Percentiles rank a stretch among this genome's conserved stretches.
Conservation (phyloP, 768 basidiomycete genomes). For the Tylopilus sp. region DNA sequence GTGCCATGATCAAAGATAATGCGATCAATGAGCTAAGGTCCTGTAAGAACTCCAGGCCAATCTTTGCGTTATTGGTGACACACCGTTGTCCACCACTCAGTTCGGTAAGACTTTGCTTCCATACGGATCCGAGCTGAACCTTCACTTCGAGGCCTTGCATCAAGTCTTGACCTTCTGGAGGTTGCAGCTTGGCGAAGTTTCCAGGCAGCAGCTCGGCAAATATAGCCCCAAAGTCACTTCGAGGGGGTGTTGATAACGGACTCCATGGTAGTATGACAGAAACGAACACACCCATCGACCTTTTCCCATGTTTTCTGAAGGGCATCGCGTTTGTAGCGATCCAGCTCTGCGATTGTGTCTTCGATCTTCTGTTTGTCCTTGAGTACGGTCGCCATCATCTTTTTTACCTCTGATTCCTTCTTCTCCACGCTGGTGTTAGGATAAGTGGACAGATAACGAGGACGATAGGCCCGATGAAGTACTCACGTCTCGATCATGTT, state of each 20-base stretch:
- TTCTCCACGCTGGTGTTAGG: conserved; percentile 75
- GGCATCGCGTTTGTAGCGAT: conserved; percentile 91
- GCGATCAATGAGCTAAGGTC: conserved; percentile 86
- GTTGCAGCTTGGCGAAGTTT: conserved; percentile 92
- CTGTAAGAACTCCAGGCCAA: not conserved
- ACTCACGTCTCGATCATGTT: conserved; percentile 92
- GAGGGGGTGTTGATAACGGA: not conserved
- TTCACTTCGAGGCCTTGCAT: conserved; percentile 97
- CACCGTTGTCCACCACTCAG: conserved; percentile 96
- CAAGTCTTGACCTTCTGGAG: conserved; percentile 90
- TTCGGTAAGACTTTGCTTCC: conserved; percentile 98
- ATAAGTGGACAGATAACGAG: not conserved
- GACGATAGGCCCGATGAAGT: not conserved
- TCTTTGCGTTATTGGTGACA: conserved; percentile 19
- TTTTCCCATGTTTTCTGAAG: conserved; percentile 95
- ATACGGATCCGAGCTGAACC: conserved; percentile 89
- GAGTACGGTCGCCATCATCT: conserved; percentile 83
- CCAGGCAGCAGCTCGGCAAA: conserved; percentile 94
- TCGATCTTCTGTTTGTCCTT: conserved; percentile 96
- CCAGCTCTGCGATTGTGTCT: conserved; percentile 87
- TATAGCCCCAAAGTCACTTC: conserved; percentile 92
- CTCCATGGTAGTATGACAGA: not conserved
- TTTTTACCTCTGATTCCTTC: conserved; percentile 79
- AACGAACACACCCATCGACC: conserved; percentile 70
- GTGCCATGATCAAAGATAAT: conserved; percentile 95